Base-by-base conservation (phyloP, 352 stramenopile genomes). In the Phytophthora megakarya region DNA sequence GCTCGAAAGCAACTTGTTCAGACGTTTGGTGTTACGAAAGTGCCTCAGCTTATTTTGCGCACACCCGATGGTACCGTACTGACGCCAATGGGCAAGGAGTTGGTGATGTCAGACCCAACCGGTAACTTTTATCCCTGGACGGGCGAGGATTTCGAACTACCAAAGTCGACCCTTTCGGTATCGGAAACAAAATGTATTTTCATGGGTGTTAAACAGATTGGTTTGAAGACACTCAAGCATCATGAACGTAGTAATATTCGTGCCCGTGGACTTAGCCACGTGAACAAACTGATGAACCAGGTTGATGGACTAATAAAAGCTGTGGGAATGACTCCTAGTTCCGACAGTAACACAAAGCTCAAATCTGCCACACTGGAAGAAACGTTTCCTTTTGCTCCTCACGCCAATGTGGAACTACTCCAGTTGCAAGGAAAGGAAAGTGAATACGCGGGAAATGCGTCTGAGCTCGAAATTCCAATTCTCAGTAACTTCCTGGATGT, bases 401-500 rank as follows among this genome's bases (percentile, higher is more conserved):
- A 93, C 38, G 69, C 51, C n/a, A 90, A 95, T 59, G 71, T 75
- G 47, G 77, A 87, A 16, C 39, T 94, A 10, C 58, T 94, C 16
- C 70, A 78, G 50, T 40, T 80, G 3, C 70, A 83, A 58, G 75
- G 73, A 22, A 74, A 80, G 19, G 85, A 95, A 23, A 78, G 88
- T 39, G 76, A 80, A 38, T 97, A 96, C 54, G 86, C 87, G 4
- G 89, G 89, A 19, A 90, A 81, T 52, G 75, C 87, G 1, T 80
- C 85, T 3, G 84, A 93, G 44, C 64, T 82, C 7, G 81, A 84
- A 39, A 68, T 78, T 6, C 85, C 87, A 19, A 70, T 80, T 3
- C 70, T 96, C 3, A 86, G 80, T 16, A 96, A 93, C 35, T 91
- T 96, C 32, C 54, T 97, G 10, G 84, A 96, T 46, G 86, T 97